Conservation (phyloP, 2,329 filamentous ascomycete species). For the Cercospora sojina region DNA sequence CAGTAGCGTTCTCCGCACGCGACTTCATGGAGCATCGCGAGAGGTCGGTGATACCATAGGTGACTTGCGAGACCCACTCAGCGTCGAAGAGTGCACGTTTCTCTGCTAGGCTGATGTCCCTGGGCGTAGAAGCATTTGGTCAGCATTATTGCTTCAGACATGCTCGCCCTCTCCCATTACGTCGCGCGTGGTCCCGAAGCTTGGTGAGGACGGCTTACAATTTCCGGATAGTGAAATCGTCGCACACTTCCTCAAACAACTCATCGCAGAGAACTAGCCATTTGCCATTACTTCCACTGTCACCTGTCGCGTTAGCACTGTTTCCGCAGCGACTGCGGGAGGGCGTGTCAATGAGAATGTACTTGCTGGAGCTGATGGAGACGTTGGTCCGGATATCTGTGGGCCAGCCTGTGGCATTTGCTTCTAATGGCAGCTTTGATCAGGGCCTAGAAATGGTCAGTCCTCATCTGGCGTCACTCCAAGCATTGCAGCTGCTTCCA, state of each 20-base stretch:
- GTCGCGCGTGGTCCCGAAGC: not conserved
- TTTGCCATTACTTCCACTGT: slow-evolving; percentile 18
- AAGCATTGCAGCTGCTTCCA: not conserved
- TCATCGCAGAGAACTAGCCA: slow-evolving; percentile 22
- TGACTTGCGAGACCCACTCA: slow-evolving; percentile 20
- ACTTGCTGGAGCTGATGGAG: slow-evolving; percentile 16
- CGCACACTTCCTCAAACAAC: slow-evolving; percentile 19
- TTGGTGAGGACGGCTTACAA: slow-evolving; percentile 1
- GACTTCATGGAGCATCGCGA: not conserved
- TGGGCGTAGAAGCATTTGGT: not conserved
- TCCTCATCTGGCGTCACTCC: not conserved
- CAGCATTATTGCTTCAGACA: not conserved
- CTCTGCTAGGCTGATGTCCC: slow-evolving; percentile 2
- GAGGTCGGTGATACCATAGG: slow-evolving; percentile 7
- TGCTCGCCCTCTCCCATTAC: not conserved
- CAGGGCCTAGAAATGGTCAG: slow-evolving; percentile 13
- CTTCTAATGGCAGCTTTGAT: slow-evolving; percentile 21
- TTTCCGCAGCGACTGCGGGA: not conserved
- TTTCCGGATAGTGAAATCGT: slow-evolving; percentile 16
- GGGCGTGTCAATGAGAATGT: not conserved
- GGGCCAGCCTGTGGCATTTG: slow-evolving; percentile 17
- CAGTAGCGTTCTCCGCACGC: not conserved
- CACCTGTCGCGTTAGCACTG: not conserved
- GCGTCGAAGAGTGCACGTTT: slow-evolving; percentile 18
- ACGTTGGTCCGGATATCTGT: slow-evolving; percentile 12